Percentiles rank a stretch among this genome's conserved stretches.
Conservation (phyloP, 2,329 filamentous ascomycete genomes). For the Fusarium tricinctum region DNA sequence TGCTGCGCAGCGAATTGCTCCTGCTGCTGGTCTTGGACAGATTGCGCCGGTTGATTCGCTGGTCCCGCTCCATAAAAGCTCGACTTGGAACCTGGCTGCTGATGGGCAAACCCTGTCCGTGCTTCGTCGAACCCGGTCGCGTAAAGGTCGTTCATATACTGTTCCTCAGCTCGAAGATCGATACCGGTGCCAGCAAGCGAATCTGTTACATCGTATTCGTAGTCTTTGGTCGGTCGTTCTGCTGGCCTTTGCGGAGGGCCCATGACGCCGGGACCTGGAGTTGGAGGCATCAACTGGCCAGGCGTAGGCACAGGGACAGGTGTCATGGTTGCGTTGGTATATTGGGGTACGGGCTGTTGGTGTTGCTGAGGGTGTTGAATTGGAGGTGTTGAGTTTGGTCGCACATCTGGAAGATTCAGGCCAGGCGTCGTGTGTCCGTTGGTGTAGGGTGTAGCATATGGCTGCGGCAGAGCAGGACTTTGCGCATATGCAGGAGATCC, state of each 20-base stretch:
- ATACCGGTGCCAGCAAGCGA: constrained; percentile 88
- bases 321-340: constrained; percentile 45
- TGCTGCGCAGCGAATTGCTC: constrained; percentile 76
- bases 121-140: constrained; percentile 66
- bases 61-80: constrained; percentile 75
- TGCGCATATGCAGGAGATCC: constrained; percentile 56
- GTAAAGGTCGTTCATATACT: constrained; percentile 79
- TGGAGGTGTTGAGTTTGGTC: constrained; percentile 53
- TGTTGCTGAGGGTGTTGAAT: constrained; percentile 52
- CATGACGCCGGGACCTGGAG: constrained; percentile 59
- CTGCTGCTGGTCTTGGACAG: constrained; percentile 63
- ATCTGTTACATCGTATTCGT: constrained; percentile 83
- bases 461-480: constrained; percentile 52
- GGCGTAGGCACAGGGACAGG: constrained; percentile 47
- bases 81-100: constrained; percentile 67
- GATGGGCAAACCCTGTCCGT: constrained; percentile 64
- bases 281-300: constrained; percentile 43
- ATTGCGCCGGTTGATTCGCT: constrained; percentile 73
- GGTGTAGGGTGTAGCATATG: constrained; percentile 57
- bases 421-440: constrained; percentile 56
- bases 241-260: constrained; percentile 72
- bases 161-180: constrained; percentile 88
- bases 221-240: constrained; percentile 73
- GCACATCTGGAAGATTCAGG: constrained; percentile 54
- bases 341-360: constrained; percentile 44